Base-by-base conservation (phyloP, 164 flowering plant genomes). In the Warburgia ugandensis region DNA sequence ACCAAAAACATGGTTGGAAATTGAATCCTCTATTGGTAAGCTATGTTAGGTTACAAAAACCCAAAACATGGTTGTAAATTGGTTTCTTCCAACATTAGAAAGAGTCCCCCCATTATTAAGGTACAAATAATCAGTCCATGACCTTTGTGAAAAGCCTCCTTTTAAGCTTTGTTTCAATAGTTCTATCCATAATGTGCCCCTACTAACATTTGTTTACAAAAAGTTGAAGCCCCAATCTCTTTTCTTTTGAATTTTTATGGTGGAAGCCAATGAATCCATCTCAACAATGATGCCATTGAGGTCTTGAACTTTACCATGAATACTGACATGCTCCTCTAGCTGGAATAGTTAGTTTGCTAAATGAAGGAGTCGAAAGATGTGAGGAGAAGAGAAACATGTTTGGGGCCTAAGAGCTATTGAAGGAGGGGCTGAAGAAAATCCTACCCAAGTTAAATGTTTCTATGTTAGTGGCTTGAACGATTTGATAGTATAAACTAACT, bases 91-190 rank as follows among this genome's bases (percentile, higher is more conserved):
- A 57, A 40, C 76, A 60, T 71, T 69, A 19, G 79, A 75, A 17
- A 75, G 69, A 14, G 79, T 75, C 6, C 79, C 79, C 44, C 79
- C 79, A 52, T 71, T 52, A 17, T 56, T 68, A 4, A 71, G 63
- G 33, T 66, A 64, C 11, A 69, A 48, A 52, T 68, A 75, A 66
- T 75, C 79, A n/a, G 79, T 72, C 79, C 79, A 75, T 22, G 74
- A 63, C 23, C 54, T 52, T 27, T 76, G 79, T 16, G 79, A 60
- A 22, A 75, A 59, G 1, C 72, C 76, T 9, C 38, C 41, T 45
- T 59, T 49, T n/a, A 75, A 28, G 35, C 63, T 53, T 33, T 65
- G 63, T 29, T 59, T 48, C 55, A 75, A 37, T 45, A 75, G 59
- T 17, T 75, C 73, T 11, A 66, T 54, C 79, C 79, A 75, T 2